phyloP scores from a whole-genome alignment of 192 early-diverging fungal species.

The Coemansia sp. region DNA sequence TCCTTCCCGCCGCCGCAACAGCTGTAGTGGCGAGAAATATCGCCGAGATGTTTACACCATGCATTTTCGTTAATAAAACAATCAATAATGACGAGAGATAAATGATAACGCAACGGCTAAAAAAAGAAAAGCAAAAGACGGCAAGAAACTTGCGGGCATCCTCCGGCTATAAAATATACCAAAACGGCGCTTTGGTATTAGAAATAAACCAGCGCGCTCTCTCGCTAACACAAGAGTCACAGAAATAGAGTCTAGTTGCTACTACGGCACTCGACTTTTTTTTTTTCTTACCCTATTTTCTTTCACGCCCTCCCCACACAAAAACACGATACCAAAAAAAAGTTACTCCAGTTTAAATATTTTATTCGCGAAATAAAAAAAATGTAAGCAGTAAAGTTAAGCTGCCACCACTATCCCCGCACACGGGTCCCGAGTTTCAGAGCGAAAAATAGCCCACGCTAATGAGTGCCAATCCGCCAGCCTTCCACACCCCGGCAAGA shows the following conservation, averaged over 20 bases:
- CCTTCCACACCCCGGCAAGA: background rate
- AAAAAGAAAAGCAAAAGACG: background rate
- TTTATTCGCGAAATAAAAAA: background rate
- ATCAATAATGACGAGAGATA: background rate
- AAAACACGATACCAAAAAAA: background rate
- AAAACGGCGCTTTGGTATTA: background rate
- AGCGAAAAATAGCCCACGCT: conserved; percentile 3
- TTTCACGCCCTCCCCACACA: background rate
- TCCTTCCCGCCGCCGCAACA: conserved; percentile 24
- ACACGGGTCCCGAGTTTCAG: background rate
- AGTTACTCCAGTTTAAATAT: background rate
- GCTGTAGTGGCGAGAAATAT: conserved; percentile 20
- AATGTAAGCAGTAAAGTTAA: background rate
- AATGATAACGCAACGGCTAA: background rate
- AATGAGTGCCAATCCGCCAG: background rate
- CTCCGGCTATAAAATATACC: background rate
- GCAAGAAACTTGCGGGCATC: background rate
- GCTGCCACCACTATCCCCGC: no score
- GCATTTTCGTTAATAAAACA: conserved; percentile 10
- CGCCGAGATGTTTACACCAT: conserved; percentile 13
- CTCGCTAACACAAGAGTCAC: background rate
- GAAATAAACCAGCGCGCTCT: background rate
- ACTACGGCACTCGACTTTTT: background rate
- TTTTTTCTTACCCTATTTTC: background rate
- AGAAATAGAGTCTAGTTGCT: background rate